Base-by-base conservation (phyloP, 331 rosid genomes). In the Cydonia oblonga region DNA sequence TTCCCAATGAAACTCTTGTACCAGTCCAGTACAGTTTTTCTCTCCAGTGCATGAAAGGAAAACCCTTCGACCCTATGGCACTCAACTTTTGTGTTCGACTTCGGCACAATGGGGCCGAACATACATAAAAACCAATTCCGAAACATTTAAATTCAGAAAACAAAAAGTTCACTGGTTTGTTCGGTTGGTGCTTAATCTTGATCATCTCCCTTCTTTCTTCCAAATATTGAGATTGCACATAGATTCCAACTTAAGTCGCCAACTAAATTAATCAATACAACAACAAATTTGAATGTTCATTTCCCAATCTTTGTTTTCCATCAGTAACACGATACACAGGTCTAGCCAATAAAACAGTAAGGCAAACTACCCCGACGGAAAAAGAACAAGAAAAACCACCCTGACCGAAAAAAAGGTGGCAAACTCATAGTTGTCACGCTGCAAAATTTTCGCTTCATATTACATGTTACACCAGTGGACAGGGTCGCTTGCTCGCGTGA, bases 371-470 rank as follows among this genome's bases (percentile, higher is more conserved):
- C 85, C 70, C 29, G 64, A 68, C 53, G 65, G 16, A 32, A 70
- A 42, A 2, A 35, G 38, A 33, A 33, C 0, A 35, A 35, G 13
- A 10, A 9, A 38, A 38, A 38, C 42, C 42, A 38, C 42, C 42
- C 13, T 2, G 1, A 9, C 42, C 4, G 42, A 3, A 9, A 38
- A 38, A 38, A 28, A 38, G 42, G 22, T 30, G 53, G 23, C 29
- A 80, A 38, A 38, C 25, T 25, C 73, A 38, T 22, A 78, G 26
- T 64, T 72, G 78, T 69, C 68, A 73, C 28, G 29, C 20, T 78
- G 64, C 64, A 59, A 64, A 65, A 69, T 44, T 19, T 33, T 44
- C 3, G 5, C 29, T 69, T 64, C 30, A 70, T 19, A 63, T 62
- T 61, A 28, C 80, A 35, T 35, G 40, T 59, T 49, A 73, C 68